Evolutionary conservation across 257 asterid species (phyloP).

Genomic region (Capsicum rhomboideum): DNA sequence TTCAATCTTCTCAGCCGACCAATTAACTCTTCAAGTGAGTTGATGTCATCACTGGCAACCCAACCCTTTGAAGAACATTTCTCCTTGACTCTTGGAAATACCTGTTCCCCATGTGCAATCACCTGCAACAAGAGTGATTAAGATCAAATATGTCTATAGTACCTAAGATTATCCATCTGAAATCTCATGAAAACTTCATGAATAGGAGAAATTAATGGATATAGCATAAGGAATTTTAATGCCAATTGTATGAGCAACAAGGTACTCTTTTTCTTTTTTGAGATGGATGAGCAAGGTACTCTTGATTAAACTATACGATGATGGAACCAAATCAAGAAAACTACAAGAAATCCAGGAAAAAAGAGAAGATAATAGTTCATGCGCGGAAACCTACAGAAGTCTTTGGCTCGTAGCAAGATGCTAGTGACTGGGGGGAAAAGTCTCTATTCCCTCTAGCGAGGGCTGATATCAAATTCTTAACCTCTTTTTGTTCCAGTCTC

Average conservation of each 20-base stretch:
- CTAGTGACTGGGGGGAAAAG: neutral
- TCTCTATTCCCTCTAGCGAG: neutral
- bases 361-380: neutral
- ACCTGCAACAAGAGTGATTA: conserved; percentile 37
- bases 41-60: conserved; percentile 70
- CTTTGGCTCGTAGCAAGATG: neutral
- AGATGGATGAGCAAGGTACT: no score
- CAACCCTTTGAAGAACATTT: conserved; percentile 83
- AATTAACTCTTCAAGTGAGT: conserved; percentile 76
- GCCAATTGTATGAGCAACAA: no score
- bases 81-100: conserved; percentile 85
- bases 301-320: neutral
- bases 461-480: neutral
- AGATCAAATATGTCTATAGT: neutral
- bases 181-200: neutral
- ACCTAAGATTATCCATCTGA: neutral
- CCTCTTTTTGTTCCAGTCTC: neutral
- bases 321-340: neutral
- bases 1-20: conserved; percentile 81
- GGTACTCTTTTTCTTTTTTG: no score
- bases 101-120: conserved; percentile 91
- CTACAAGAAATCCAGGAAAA: neutral
- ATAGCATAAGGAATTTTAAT: neutral
- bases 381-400: neutral
- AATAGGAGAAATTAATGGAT: neutral